Base-by-base conservation (phyloP, 257 asterid genomes). In the Solanum rostratum region DNA sequence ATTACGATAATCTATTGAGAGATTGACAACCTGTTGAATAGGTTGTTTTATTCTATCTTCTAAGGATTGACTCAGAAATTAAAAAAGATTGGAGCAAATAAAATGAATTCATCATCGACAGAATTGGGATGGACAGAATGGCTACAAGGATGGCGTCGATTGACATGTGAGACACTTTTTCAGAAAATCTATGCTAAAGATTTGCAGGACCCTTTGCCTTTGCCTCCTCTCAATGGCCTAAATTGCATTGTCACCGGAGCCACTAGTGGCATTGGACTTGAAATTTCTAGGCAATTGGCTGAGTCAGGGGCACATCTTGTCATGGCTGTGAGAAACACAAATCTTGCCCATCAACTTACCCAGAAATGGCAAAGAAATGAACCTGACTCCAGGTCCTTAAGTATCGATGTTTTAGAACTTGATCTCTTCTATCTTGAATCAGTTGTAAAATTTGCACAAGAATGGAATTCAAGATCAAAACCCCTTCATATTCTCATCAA, bases 211-310 rank as follows among this genome's bases (percentile, higher is more conserved):
- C 99, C 99, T 69, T 87, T 94, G 92, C 98, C 96, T 22, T 90
- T 97, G 18, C 96, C 97, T 71, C 98, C 95, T 66, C 82, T 96
- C 71, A 91, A 92, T 85, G 96, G 89, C 49, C 95, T 89, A 87
- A 93, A 94, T 65, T 93, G 92, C 91, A 84, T 95, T 73, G 95
- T 96, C 88, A 96, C 99, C 19, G 99, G 98, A 85, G 92, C 97
- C 88, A 96, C 99, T 81, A 95, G 97, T 50, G 98, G 99, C 85
- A 96, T 95, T 87, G 99, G 98, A 85, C 93, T 92, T 68, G 97
- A 96, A 94, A 93, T 91, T 33, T 98, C 98, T 69, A 92, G 93
- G 87, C 98, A 95, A 88, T 90, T 97, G 88, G 97, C 95, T 2
- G 95, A 97, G 86, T 92, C 98, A 82, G 98, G 98, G 55, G 98